phyloP scores from a whole-genome alignment of 352 stramenopile species.

The Phytophthora pinifolia region DNA sequence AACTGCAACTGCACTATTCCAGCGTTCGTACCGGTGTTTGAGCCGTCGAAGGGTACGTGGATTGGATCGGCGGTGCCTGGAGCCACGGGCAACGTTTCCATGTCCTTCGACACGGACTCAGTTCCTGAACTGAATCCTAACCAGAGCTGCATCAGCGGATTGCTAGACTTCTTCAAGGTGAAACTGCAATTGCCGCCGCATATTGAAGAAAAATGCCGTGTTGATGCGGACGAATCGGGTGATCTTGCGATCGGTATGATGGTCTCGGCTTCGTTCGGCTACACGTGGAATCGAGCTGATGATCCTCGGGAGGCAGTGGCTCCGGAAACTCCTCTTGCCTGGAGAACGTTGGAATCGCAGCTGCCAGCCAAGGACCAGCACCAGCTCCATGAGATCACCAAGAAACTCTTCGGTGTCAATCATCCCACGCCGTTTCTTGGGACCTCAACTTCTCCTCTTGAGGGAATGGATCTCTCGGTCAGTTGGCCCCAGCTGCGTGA shows the following conservation, averaged over 20 bases:
- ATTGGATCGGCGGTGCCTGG: conserved; percentile 70
- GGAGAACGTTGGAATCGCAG: conserved; percentile 31
- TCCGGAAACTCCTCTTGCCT: conserved; percentile 20
- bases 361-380: conserved; percentile 11
- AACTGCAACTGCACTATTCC: conserved; percentile 86
- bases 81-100: conserved; percentile 69
- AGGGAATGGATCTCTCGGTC: conserved; percentile 55
- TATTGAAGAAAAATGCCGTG: conserved; percentile 60
- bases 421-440: conserved; percentile 38
- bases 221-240: conserved; percentile 36
- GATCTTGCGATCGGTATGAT: conserved; percentile 54
- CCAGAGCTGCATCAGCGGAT: conserved; percentile 75
- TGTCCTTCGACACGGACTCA: conserved; percentile 76
- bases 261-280: conserved; percentile 71
- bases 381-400: conserved; percentile 29
- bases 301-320: conserved; percentile 42
- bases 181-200: conserved; percentile 71
- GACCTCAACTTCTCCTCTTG: conserved; percentile 40
- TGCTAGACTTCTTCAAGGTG: conserved; percentile 82
- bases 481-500: conserved; percentile 75
- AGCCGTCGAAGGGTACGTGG: conserved; percentile 57
- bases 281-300: conserved; percentile 47
- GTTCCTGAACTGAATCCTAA: conserved; percentile 70
- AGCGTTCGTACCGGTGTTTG: conserved; percentile 65
- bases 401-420: conserved; percentile 38